These are phyloP conservation scores for Salix purpurea DNA, from an alignment of 345 rosid genomes.

Conservation along the genomic window DNA sequence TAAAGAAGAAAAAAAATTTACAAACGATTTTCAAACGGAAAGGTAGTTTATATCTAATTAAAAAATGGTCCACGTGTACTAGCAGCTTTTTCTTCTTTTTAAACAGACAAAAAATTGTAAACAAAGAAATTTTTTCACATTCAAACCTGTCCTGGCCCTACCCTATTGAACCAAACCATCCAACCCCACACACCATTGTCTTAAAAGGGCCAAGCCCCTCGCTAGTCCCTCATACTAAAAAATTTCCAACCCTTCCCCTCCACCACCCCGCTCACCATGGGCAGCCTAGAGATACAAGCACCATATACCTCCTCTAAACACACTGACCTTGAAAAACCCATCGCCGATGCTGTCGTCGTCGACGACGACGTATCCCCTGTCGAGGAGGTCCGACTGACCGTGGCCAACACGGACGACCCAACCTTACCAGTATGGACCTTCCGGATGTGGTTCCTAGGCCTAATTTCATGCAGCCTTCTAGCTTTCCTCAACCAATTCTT, in stretches of 20 bases:
- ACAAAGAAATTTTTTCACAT: background rate
- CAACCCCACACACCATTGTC: background rate
- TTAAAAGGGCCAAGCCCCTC: background rate
- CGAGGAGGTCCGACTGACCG: slow-evolving; percentile 78
- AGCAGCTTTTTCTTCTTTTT: too few relatives aligned
- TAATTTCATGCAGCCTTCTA: slow-evolving; percentile 60
- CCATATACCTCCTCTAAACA: slow-evolving; percentile 4
- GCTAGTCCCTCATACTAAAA: background rate
- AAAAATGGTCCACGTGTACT: too few relatives aligned
- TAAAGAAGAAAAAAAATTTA: too few relatives aligned
- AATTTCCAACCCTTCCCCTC: background rate
- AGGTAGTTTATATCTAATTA: too few relatives aligned
- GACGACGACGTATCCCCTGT: slow-evolving; percentile 61
- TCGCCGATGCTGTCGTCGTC: background rate
- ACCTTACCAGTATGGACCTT: slow-evolving; percentile 83
- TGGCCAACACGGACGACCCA: slow-evolving; percentile 68
- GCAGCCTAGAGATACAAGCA: slow-evolving; percentile 27
- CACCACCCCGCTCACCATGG: slow-evolving; percentile 15
- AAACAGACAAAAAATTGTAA: too few relatives aligned
- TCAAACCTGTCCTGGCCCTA: background rate
- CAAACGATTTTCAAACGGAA: too few relatives aligned
- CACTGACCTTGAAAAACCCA: slow-evolving; percentile 21
- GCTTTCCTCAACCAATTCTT: slow-evolving; percentile 85
- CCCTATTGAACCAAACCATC: background rate
- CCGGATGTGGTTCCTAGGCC: slow-evolving; percentile 79